Conservation (phyloP, 345 rosid species). For the thale cress (Arabidopsis thaliana) region DNA sequence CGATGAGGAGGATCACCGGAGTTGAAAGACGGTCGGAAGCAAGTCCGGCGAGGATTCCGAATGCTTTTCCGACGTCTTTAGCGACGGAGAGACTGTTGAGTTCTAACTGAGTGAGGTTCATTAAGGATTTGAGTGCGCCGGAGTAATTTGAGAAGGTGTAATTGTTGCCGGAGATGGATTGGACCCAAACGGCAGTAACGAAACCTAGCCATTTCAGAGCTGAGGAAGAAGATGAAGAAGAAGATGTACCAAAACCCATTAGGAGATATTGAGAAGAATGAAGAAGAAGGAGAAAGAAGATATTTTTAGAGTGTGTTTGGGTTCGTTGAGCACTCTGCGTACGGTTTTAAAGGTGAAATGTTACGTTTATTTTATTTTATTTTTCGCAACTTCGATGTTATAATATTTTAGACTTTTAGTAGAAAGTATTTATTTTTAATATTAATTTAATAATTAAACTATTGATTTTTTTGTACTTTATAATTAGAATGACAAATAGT, state of each 20-base stretch:
- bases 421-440: constrained; percentile 8
- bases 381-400: constrained; percentile 8
- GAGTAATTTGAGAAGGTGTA: constrained; percentile 73
- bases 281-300: neutral
- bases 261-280: neutral
- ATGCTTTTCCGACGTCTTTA: constrained; percentile 70
- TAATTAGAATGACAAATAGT: neutral
- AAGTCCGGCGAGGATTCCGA: constrained; percentile 67
- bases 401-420: constrained; percentile 2
- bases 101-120: constrained; percentile 60
- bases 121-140: constrained; percentile 61
- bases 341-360: constrained; percentile 32
- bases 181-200: constrained; percentile 68
- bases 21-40: constrained; percentile 58
- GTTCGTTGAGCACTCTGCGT: constrained; percentile 27
- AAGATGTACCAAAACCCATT: constrained; percentile 36
- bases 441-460: neutral
- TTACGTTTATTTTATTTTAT: neutral
- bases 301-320: neutral
- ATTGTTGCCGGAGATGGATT: constrained; percentile 66
- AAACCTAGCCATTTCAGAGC: constrained; percentile 70
- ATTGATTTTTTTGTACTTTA: neutral
- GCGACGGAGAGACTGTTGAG: constrained; percentile 66
- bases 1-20: constrained; percentile 53
- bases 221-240: constrained; percentile 30